Conservation (phyloP, 495 filamentous ascomycete genomes). For the Xylaria acuta region DNA sequence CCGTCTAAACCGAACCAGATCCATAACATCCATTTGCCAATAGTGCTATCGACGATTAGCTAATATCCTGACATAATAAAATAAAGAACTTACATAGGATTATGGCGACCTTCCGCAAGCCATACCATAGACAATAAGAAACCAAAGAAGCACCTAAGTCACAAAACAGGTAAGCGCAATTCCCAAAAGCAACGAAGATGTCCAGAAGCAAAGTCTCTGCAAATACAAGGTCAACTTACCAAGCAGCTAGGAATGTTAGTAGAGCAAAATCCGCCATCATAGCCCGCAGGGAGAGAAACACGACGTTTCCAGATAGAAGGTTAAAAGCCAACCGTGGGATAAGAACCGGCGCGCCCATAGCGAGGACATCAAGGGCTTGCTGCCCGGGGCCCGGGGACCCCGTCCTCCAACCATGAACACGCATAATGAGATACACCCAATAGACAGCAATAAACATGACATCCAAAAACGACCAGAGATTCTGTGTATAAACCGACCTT, state of each 20-base stretch:
- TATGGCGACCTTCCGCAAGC: slow-evolving; percentile 60
- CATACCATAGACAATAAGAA: slow-evolving; percentile 75
- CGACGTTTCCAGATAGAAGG: slow-evolving; percentile 73
- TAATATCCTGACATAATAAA: not conserved
- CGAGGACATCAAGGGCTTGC: slow-evolving; percentile 70
- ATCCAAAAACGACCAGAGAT: slow-evolving; percentile 80
- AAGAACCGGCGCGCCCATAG: slow-evolving; percentile 72
- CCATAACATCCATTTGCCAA: slow-evolving; percentile 82
- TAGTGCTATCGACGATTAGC: slow-evolving; percentile 54
- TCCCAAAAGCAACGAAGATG: not conserved
- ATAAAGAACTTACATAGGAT: slow-evolving; percentile 42
- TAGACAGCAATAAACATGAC: slow-evolving; percentile 70
- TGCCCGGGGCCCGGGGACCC: slow-evolving; percentile 46
- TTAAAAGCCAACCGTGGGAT: slow-evolving; percentile 78
- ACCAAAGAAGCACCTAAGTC: slow-evolving; percentile 64
- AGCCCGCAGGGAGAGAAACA: slow-evolving; percentile 71
- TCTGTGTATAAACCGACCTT: slow-evolving; percentile 78
- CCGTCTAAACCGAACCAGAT: slow-evolving; percentile 82
- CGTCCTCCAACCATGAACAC: slow-evolving; percentile 60
- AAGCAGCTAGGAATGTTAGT: slow-evolving; percentile 67
- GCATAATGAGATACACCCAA: slow-evolving; percentile 63
- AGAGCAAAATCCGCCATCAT: slow-evolving; percentile 78
- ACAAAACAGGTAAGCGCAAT: slow-evolving; percentile 6
- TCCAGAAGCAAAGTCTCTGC: not conserved
- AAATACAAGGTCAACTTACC: slow-evolving; percentile 43